These are phyloP conservation scores for Naganishia liquefaciens DNA, from an alignment of 1,284 basidiomycete genomes.

Conservation along the genomic window DNA sequence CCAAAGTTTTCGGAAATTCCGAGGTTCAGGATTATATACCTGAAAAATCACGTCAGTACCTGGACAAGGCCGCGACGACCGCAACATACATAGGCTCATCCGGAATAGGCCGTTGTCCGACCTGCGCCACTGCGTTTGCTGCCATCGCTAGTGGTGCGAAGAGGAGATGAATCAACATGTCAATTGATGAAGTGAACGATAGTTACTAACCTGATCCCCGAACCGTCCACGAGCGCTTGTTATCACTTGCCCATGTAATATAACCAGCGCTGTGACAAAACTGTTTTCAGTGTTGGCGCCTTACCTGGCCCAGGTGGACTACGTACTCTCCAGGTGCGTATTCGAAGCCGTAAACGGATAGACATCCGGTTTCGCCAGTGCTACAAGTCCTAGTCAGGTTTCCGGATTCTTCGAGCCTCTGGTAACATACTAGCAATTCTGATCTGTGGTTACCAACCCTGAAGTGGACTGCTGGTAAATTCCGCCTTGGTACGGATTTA, in stretches of 20 bases:
- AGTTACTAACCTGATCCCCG: slow-evolving; percentile 55
- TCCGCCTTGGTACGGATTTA: slow-evolving; percentile 59
- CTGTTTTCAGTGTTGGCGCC: no score
- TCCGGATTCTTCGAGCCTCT: neutral
- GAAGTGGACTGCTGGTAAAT: slow-evolving; percentile 64
- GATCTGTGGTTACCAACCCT: slow-evolving; percentile 43
- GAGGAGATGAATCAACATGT: neutral
- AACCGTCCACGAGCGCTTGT: slow-evolving; percentile 71
- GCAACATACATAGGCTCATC: slow-evolving; percentile 73
- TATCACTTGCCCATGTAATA: slow-evolving; percentile 74
- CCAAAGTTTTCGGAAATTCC: slow-evolving; percentile 81
- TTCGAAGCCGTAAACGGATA: slow-evolving; percentile 65
- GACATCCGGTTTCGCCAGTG: slow-evolving; percentile 56
- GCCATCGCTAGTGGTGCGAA: slow-evolving; percentile 63
- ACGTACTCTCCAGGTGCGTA: slow-evolving; percentile 60
- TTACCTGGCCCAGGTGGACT: slow-evolving; percentile 12
- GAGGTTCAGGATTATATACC: slow-evolving; percentile 74
- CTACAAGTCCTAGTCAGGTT: slow-evolving; percentile 25
- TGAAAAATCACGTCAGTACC: neutral
- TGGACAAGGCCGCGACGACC: slow-evolving; percentile 34
- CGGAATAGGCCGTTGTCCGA: slow-evolving; percentile 71
- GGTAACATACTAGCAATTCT: slow-evolving; percentile 48
- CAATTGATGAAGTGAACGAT: neutral
- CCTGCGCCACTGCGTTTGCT: slow-evolving; percentile 67
- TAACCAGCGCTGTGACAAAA: slow-evolving; percentile 60